Conservation (phyloP, 192 early-diverging fungal species). For the Spizellomyces sp. region DNA sequence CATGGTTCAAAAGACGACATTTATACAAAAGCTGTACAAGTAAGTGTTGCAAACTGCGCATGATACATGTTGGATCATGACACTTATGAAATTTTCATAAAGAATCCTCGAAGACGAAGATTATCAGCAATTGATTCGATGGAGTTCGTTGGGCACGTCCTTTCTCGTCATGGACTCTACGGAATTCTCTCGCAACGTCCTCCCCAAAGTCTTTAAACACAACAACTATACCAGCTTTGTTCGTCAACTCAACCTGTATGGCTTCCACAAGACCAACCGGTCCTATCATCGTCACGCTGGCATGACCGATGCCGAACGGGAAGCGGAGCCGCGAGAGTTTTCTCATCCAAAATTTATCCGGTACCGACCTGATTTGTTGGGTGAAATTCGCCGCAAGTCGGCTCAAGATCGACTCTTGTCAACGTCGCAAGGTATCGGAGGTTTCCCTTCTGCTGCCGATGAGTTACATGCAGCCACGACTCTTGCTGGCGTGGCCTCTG, state of each 20-base stretch:
- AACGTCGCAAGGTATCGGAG: background rate
- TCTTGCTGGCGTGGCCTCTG: background rate
- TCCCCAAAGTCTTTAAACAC: constrained; percentile 90
- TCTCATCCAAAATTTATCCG: constrained; percentile 41
- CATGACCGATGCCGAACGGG: constrained; percentile 17
- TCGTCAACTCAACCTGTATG: constrained; percentile 92
- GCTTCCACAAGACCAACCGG: constrained; percentile 81
- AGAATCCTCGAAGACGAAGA: constrained; percentile 36
- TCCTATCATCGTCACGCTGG: constrained; percentile 37
- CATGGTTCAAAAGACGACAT: constrained; percentile 40
- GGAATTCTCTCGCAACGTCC: constrained; percentile 79
- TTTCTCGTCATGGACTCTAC: constrained; percentile 38
- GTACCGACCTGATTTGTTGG: constrained; percentile 22
- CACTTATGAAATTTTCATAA: background rate
- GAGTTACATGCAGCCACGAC: constrained; percentile 17
- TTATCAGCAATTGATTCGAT: constrained; percentile 37
- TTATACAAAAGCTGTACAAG: constrained; percentile 41
- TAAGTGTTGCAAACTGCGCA: background rate
- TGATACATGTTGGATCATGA: background rate
- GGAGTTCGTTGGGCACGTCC: constrained; percentile 25
- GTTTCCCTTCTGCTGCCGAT: constrained; percentile 3
- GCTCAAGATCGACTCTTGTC: background rate
- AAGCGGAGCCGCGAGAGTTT: constrained; percentile 39
- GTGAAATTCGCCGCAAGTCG: constrained; percentile 35
- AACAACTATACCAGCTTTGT: constrained; percentile 90